Evolutionary conservation across 2,329 filamentous ascomycete species (phyloP).

Genomic region (Colletotrichum lindemuthianum): DNA sequence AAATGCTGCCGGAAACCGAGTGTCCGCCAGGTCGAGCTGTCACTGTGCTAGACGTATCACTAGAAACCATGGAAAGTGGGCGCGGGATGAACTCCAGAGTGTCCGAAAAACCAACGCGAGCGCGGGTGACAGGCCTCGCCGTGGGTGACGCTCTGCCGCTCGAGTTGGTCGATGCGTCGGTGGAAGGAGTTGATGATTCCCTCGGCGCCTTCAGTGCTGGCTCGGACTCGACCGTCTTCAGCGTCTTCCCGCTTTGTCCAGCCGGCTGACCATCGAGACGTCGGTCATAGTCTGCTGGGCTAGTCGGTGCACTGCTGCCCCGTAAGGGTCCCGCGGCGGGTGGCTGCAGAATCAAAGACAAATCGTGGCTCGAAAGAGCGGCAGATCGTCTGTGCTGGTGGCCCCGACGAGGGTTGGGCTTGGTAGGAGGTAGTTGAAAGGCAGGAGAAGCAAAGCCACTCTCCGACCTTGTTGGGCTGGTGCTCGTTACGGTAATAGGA

Average conservation of each 20-base stretch:
- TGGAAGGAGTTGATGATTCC: constrained; percentile 24
- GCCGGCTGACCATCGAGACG: constrained; percentile 12
- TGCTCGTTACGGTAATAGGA: constrained; percentile 70
- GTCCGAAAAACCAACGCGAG: constrained; percentile 85
- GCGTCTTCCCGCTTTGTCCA: constrained; percentile 25
- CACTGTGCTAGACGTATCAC: constrained; percentile 81
- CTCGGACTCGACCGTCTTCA: constrained; percentile 35
- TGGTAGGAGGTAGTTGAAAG: constrained; percentile 60
- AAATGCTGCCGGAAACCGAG: constrained; percentile 81
- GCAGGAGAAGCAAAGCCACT: constrained; percentile 66
- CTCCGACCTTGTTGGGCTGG: constrained; percentile 74
- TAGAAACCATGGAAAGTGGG: constrained; percentile 85
- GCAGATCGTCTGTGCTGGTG: constrained; percentile 85
- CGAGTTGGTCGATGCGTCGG: constrained; percentile 33
- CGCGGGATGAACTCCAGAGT: constrained; percentile 85
- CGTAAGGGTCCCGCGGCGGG: constrained; percentile 61
- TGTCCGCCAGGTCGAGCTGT: constrained; percentile 74
- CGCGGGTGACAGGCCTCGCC: constrained; percentile 57
- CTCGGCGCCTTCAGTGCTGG: constrained; percentile 33
- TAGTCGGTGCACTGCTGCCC: constrained; percentile 73
- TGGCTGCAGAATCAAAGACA: constrained; percentile 75
- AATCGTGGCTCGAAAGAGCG: constrained; percentile 85
- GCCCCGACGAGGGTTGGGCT: constrained; percentile 66
- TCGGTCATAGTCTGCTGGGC: constrained; percentile 60
- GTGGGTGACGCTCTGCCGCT: constrained; percentile 40